Conservation (phyloP, 768 basidiomycete species). For the Harrya chromipes region DNA sequence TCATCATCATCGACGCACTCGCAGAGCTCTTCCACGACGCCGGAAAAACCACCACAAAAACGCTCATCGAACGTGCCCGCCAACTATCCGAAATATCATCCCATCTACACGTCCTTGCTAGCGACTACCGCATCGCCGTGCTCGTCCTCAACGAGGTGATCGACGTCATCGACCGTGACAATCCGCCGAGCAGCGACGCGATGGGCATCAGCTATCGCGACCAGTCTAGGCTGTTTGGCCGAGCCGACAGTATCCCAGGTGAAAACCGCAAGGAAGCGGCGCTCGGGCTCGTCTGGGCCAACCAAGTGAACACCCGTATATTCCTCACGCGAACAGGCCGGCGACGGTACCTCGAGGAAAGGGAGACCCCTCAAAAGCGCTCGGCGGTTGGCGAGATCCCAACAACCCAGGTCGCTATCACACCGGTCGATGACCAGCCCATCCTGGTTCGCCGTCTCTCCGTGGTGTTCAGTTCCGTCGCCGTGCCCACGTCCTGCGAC, state of each 20-base stretch:
- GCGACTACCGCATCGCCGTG: slow-evolving; percentile 61
- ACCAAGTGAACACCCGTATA: slow-evolving; percentile 82
- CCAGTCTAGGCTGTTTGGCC: slow-evolving; percentile 76
- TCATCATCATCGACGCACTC: slow-evolving; percentile 86
- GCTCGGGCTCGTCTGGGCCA: slow-evolving; percentile 91
- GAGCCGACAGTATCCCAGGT: slow-evolving; percentile 55
- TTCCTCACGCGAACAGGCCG: slow-evolving; percentile 78
- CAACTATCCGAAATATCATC: slow-evolving; percentile 64
- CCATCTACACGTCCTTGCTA: slow-evolving; percentile 69
- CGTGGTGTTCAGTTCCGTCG: slow-evolving; percentile 73
- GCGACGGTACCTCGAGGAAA: slow-evolving; percentile 50
- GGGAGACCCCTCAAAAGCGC: slow-evolving; percentile 28
- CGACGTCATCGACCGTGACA: slow-evolving; percentile 58
- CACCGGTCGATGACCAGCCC: slow-evolving; percentile 38
- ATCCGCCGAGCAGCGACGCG: slow-evolving; percentile 13
- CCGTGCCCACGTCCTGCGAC: slow-evolving; percentile 59
- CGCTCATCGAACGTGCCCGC: slow-evolving; percentile 71
- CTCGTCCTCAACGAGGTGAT: slow-evolving; percentile 88
- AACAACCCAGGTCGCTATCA: neutral
- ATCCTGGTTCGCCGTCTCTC: slow-evolving; percentile 68
- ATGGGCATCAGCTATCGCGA: slow-evolving; percentile 62
- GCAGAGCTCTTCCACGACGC: slow-evolving; percentile 77
- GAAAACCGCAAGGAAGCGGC: slow-evolving; percentile 73
- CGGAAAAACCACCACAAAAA: slow-evolving; percentile 54
- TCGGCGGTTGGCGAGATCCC: slow-evolving; percentile 11